Conservation (phyloP, 169 alveolate genomes). For the Ichthyophthirius multifiliis region DNA sequence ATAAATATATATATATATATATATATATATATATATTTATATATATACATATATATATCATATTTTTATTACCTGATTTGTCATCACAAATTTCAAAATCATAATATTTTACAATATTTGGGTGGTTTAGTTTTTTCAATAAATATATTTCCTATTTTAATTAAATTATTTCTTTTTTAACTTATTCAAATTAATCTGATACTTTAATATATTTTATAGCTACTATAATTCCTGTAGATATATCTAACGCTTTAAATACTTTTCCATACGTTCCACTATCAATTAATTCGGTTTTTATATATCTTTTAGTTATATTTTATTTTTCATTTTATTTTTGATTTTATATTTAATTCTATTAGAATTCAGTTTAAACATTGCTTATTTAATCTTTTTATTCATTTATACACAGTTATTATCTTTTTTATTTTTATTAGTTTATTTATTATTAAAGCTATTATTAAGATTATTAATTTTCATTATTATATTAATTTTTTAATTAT, state of each 20-base stretch:
- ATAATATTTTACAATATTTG: slow-evolving; percentile 55
- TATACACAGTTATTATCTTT: too few species aligned
- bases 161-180: not conserved
- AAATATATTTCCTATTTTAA: slow-evolving; percentile 50
- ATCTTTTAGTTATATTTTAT: not conserved
- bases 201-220: slow-evolving; percentile 65
- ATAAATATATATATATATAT: slow-evolving; percentile 50
- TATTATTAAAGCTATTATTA: too few species aligned
- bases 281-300: slow-evolving; percentile 37
- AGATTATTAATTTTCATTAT: too few species aligned
- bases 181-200: not conserved
- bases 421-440: too few species aligned
- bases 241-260: slow-evolving; percentile 51
- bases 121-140: slow-evolving; percentile 44
- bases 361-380: too few species aligned
- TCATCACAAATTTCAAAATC: slow-evolving; percentile 40
- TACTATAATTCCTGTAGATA: slow-evolving; percentile 22
- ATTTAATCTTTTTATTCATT: too few species aligned
- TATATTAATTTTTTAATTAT: too few species aligned
- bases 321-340: too few species aligned
- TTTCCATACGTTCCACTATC: slow-evolving; percentile 63
- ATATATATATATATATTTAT: not conserved
- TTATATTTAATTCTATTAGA: too few species aligned
- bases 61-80: not conserved
- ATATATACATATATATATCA: too few species aligned